These are phyloP conservation scores for Lizonia empirigonia DNA, from an alignment of 2,329 filamentous ascomycete genomes.

Conservation along the genomic window DNA sequence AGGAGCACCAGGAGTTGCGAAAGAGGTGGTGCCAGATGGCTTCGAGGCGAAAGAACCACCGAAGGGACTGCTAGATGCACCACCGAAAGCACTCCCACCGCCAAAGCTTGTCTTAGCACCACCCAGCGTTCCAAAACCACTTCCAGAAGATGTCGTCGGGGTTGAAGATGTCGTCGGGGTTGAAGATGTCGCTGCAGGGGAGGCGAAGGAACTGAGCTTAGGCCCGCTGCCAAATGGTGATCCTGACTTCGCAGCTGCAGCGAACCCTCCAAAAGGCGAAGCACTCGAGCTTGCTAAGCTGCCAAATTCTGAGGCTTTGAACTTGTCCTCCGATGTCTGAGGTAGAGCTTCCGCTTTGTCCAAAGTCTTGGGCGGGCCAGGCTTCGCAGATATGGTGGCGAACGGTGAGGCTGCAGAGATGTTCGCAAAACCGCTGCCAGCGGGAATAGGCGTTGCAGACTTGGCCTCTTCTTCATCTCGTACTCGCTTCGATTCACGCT, in stretches of 20 bases:
- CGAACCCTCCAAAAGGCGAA: conserved; percentile 45
- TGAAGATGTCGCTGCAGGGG: conserved; percentile 24
- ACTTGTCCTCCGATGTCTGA: conserved; percentile 55
- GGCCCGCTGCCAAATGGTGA: conserved; percentile 47
- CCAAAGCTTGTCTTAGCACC: conserved; percentile 43
- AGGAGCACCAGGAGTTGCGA: conserved; percentile 66
- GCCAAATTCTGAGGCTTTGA: conserved; percentile 57
- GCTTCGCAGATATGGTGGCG: conserved; percentile 49
- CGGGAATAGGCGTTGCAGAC: conserved; percentile 37
- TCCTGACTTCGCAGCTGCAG: conserved; percentile 18
- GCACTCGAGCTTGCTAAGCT: conserved; percentile 47
- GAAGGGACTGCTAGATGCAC: conserved; percentile 46
- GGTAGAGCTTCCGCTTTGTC: conserved; percentile 31
- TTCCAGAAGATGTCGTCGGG: conserved; percentile 12
- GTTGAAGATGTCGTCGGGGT: conserved; percentile 20
- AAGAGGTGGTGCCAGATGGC: conserved; percentile 63
- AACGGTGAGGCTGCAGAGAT: conserved; percentile 56
- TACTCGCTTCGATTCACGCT: conserved; percentile 45
- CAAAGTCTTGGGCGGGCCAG: conserved; percentile 32
- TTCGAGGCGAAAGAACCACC: conserved; percentile 28
- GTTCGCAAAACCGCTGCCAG: conserved; percentile 53
- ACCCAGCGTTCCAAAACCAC: conserved; percentile 45
- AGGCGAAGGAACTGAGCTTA: conserved; percentile 39
- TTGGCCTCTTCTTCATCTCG: conserved; percentile 41
- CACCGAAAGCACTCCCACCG: conserved; percentile 50